A percentile compares a stretch with the other conserved stretches of the same genome.
These are phyloP conservation scores for Cercospora sesami DNA, from an alignment of 2,329 filamentous ascomycete species.

Conservation along the genomic window DNA sequence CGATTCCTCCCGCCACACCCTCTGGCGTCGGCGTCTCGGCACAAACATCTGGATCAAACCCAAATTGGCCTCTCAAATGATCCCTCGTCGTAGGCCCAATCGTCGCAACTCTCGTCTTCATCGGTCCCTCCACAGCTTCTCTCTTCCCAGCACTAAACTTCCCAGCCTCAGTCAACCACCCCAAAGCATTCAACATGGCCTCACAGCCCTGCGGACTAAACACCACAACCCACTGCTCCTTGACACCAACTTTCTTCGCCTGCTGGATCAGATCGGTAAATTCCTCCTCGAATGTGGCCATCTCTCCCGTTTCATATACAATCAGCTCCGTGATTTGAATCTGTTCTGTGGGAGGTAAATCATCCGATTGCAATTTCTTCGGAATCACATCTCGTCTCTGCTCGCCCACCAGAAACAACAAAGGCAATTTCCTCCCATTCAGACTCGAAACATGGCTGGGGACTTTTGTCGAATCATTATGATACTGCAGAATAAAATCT, in stretches of 20 bases:
- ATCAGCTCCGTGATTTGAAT: conserved; percentile 75
- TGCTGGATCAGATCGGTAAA: conserved; percentile 56
- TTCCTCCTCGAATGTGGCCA: conserved; percentile 71
- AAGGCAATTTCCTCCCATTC: conserved; percentile 54
- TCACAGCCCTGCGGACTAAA: conserved; percentile 64
- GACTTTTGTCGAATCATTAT: conserved; percentile 48
- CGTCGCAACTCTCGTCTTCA: conserved; percentile 77
- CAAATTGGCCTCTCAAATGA: conserved; percentile 65
- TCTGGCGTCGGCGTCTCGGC: conserved; percentile 79
- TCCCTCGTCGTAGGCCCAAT: conserved; percentile 92
- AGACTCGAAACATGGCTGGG: conserved; percentile 33
- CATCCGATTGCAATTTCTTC: conserved; percentile 65
- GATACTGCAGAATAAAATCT: conserved; percentile 75
- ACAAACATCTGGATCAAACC: conserved; percentile 73
- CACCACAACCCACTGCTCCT: conserved; percentile 70
- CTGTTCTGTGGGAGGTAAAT: conserved; percentile 51
- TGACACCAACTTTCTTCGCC: conserved; percentile 36
- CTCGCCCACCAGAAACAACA: conserved; percentile 89
- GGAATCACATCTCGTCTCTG: conserved; percentile 88
- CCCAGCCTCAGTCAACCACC: conserved; percentile 47
- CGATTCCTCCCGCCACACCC: conserved; percentile 71
- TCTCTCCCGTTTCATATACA: conserved; percentile 83
- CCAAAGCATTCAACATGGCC: conserved; percentile 58
- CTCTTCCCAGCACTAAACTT: conserved; percentile 50
- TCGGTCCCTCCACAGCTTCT: conserved; percentile 78